Conservation (phyloP, 108 stramenopile genomes). For the Cyclostephanos invisitatus region DNA sequence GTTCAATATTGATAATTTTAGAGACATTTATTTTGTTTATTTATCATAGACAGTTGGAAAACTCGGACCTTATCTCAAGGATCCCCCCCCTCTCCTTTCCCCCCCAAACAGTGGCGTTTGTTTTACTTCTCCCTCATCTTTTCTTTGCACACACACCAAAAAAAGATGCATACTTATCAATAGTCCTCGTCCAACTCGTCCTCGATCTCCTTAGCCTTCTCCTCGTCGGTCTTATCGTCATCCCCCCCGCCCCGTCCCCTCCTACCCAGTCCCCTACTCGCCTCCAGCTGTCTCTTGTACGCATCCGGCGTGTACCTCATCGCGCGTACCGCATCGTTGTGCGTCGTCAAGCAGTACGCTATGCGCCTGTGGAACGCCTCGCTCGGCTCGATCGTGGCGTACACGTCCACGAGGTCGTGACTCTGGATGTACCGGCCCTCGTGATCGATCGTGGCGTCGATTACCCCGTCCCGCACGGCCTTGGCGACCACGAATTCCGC, state of each 20-base stretch:
- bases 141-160: too few relatives aligned
- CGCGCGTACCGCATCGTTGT: conserved; percentile 96
- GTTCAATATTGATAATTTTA: too few relatives aligned
- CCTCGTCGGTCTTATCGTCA: conserved; percentile 91
- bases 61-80: too few relatives aligned
- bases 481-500: conserved; percentile 98
- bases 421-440: conserved; percentile 86
- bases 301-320: conserved; percentile 98
- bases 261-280: conserved; percentile 75
- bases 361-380: conserved; percentile 98
- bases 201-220: conserved; percentile 69
- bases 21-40: too few relatives aligned
- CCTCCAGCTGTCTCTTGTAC: conserved; percentile 89
- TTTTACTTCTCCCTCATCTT: too few relatives aligned
- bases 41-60: too few relatives aligned
- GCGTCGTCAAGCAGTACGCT: conserved; percentile 97
- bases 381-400: conserved; percentile 94
- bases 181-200: conserved; percentile 15
- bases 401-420: conserved; percentile 94
- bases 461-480: conserved; percentile 97
- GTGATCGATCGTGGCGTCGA: conserved; percentile 98
- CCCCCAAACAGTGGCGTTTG: too few relatives aligned
- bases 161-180: background rate
- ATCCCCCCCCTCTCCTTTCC: too few relatives aligned
- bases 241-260: conserved; percentile 55